These are phyloP conservation scores for Phytophthora uliginosa DNA, from an alignment of 352 stramenopile species.

Conservation along the genomic window DNA sequence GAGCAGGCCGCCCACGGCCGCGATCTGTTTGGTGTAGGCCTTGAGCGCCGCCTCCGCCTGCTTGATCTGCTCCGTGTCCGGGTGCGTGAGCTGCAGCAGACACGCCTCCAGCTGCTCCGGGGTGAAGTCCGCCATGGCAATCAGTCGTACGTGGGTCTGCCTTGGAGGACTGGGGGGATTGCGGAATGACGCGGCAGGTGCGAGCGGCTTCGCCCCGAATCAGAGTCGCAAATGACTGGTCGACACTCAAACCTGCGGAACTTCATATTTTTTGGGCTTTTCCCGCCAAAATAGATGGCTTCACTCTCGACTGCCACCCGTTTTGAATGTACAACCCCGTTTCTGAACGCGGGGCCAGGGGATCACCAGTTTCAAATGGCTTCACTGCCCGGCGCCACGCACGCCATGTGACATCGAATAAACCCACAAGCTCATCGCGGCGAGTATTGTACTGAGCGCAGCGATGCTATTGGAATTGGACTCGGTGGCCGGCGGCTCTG, in stretches of 20 bases:
- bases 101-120: slow-evolving; percentile 89
- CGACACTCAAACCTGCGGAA: slow-evolving; percentile 34
- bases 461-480: slow-evolving; percentile 17
- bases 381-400: slow-evolving; percentile 22
- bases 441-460: neutral
- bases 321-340: slow-evolving; percentile 16
- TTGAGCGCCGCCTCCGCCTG: slow-evolving; percentile 95
- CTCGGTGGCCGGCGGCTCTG: slow-evolving; percentile 1
- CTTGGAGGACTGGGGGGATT: slow-evolving; percentile 20
- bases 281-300: slow-evolving; percentile 39
- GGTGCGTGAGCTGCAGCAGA: slow-evolving; percentile 93
- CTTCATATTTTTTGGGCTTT: slow-evolving; percentile 19
- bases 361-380: slow-evolving; percentile 33
- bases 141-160: slow-evolving; percentile 3
- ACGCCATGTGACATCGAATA: slow-evolving; percentile 10
- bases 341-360: slow-evolving; percentile 7
- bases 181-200: slow-evolving; percentile 32
- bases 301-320: slow-evolving; percentile 13
- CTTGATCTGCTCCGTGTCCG: slow-evolving; percentile 97
- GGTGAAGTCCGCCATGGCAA: slow-evolving; percentile 79
- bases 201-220: neutral
- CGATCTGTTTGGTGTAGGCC: slow-evolving; percentile 93
- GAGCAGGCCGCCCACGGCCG: slow-evolving; percentile 89
- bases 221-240: slow-evolving; percentile 48
- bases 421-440: neutral